These are phyloP conservation scores for Babesia ovis DNA, from an alignment of 169 alveolate genomes.

Conservation along the genomic window DNA sequence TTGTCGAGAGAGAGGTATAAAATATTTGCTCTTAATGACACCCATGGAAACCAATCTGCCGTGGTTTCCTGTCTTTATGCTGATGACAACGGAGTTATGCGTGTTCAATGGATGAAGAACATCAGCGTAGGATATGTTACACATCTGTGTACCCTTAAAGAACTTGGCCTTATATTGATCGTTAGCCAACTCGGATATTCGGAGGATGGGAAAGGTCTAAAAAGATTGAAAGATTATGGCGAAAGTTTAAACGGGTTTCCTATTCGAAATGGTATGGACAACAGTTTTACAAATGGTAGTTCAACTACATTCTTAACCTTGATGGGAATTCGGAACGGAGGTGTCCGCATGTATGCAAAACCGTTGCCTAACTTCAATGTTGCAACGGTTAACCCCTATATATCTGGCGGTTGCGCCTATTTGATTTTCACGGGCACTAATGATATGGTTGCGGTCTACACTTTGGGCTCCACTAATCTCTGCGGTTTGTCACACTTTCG, in stretches of 20 bases:
- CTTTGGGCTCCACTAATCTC: not conserved
- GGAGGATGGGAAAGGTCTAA: not conserved
- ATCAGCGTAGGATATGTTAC: slow-evolving; percentile 40
- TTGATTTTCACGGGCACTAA: slow-evolving; percentile 13
- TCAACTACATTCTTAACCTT: slow-evolving; percentile 6
- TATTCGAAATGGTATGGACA: not conserved
- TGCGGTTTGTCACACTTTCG: not conserved
- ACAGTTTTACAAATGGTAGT: not conserved
- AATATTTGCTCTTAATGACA: slow-evolving; percentile 14
- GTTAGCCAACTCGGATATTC: slow-evolving; percentile 19
- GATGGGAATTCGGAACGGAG: slow-evolving; percentile 17
- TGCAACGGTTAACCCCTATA: not conserved
- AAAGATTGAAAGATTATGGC: not conserved
- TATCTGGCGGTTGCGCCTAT: not conserved
- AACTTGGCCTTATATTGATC: slow-evolving; percentile 12
- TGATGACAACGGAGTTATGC: not conserved
- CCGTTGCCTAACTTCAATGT: not conserved
- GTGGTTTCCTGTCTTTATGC: slow-evolving; percentile 1
- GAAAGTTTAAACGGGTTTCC: not conserved
- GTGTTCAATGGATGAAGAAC: slow-evolving; percentile 35
- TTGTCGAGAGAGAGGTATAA: not conserved
- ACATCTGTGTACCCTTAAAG: slow-evolving; percentile 13
- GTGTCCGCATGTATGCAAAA: not conserved
- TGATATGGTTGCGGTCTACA: slow-evolving; percentile 1
- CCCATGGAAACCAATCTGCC: not conserved